A percentile compares a stretch with the other conserved stretches of the same genome.
phyloP scores from a whole-genome alignment of 1,284 basidiomycete species.

The Apiotrichum montevideense region DNA sequence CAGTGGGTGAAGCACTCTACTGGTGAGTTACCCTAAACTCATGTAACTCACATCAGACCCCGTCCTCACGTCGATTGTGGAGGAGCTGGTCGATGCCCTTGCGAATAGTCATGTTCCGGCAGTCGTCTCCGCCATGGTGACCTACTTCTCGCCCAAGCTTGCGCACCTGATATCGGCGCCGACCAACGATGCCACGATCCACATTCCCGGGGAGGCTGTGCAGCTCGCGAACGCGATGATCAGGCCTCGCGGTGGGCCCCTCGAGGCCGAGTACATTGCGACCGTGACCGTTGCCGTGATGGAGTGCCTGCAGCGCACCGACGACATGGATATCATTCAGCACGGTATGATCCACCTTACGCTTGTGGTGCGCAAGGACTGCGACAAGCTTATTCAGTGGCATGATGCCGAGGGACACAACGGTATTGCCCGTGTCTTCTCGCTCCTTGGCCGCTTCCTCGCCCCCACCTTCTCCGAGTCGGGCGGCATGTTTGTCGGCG shows the following conservation, averaged over 20 bases:
- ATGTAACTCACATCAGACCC: conserved; percentile 58
- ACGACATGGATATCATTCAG: conserved; percentile 79
- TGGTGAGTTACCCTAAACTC: conserved; percentile 50
- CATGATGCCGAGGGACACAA: conserved; percentile 59
- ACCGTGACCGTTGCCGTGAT: conserved; percentile 70
- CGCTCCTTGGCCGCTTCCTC: conserved; percentile 68
- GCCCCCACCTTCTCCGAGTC: conserved; percentile 61
- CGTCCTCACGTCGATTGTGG: conserved; percentile 76
- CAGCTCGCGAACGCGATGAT: conserved; percentile 70
- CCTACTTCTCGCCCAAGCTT: conserved; percentile 65
- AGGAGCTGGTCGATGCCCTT: conserved; percentile 70
- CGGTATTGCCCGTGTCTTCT: conserved; percentile 68
- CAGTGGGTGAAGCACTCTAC: conserved; percentile 79
- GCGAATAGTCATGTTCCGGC: conserved; percentile 51
- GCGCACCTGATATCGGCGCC: conserved; percentile 57
- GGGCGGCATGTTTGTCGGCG: conserved; percentile 85
- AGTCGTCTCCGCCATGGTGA: conserved; percentile 53
- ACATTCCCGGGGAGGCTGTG: conserved; percentile 65
- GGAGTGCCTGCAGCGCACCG: conserved; percentile 58
- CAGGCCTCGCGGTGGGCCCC: conserved; percentile 56
- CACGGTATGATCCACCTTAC: conserved; percentile 78
- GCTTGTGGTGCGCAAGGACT: conserved; percentile 77
- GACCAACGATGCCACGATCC: conserved; percentile 60
- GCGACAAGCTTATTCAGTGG: conserved; percentile 71
- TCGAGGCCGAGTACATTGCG: conserved; percentile 71